Evolutionary conservation across 441 rosid species (phyloP).

Genomic region (Eutrema salsugineum): DNA sequence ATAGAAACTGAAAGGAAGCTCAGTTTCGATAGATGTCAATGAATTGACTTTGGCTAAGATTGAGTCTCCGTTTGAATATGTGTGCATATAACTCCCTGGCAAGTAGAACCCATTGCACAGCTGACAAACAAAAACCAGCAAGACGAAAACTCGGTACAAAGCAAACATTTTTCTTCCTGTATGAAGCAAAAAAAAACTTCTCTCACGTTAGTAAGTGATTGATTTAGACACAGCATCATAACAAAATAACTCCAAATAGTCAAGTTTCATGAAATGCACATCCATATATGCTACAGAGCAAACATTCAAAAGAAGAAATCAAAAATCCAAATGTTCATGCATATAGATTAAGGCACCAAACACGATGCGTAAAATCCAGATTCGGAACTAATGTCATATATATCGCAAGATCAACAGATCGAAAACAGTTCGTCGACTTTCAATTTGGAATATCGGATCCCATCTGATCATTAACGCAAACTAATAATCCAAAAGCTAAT

Average conservation of each 20-base stretch:
- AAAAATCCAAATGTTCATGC: neutral
- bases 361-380: neutral
- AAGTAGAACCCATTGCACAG: constrained; percentile 68
- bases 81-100: constrained; percentile 88
- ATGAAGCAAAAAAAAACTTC: neutral
- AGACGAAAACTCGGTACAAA: constrained; percentile 38
- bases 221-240: neutral
- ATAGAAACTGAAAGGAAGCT: constrained; percentile 85
- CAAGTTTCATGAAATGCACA: neutral
- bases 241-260: neutral
- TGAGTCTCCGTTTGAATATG: constrained; percentile 49
- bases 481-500: neutral
- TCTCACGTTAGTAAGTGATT: neutral
- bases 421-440: neutral
- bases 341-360: neutral
- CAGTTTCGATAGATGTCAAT: constrained; percentile 86
- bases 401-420: neutral
- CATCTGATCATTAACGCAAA: constrained; percentile 11
- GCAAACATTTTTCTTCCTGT: constrained; percentile 41
- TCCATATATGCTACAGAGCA: neutral
- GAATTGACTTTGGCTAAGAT: constrained; percentile 86
- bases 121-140: constrained; percentile 40
- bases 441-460: constrained; percentile 13
- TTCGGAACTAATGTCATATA: neutral
- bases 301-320: neutral